Evolutionary conservation across 2,329 filamentous ascomycete genomes (phyloP), one percentile per base, ranked within the genome.

Genomic region (Ascochyta clinopodiicola): DNA sequence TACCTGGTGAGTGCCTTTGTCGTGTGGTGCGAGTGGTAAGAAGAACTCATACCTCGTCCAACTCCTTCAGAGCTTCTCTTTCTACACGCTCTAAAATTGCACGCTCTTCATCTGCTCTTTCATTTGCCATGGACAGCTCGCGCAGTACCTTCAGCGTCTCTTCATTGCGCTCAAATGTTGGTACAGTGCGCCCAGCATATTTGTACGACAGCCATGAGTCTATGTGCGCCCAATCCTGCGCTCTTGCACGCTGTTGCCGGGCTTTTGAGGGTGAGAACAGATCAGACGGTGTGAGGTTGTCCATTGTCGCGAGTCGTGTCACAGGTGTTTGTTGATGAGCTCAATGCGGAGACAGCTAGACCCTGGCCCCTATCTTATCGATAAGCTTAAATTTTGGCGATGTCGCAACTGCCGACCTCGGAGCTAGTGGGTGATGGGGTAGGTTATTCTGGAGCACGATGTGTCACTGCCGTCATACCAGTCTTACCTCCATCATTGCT

Each of bases 201-300:
- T 84, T 82, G 40, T 82, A 81, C 8, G 69, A 68, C 10, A 97
- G 85, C 93, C 94, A 98, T 66, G 81, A 81, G 76, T 96, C 92
- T 64, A 97, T 84, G 63, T 90, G 92, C 51, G 87, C 88, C 94
- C 94, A 98, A 77, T 97, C 93, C 71, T 94, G 93, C 42, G 92
- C 90, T 60, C 90, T 87, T 12, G 90, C 89, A 59, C 90, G 89
- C 63, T 91, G 90, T 57, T 90, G 88, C 56, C 91, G 88, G 21
- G 84, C 84, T 73, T 86, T 86, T 6, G 84, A 84, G 6, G 85
- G 85, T 2, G 85, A 87, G 62, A 85, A 82, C 39, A 86, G 79
- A 25, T 82, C 78, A 15, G 74, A 70, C 0, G 74, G 73, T 2
- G 73, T 75, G 29, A 74, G 71, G 50, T 60, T 70, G 50, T 75